Evolutionary conservation across 2,329 filamentous ascomycete genomes (phyloP).

Genomic region (Magnaporthiopsis incrustans): DNA sequence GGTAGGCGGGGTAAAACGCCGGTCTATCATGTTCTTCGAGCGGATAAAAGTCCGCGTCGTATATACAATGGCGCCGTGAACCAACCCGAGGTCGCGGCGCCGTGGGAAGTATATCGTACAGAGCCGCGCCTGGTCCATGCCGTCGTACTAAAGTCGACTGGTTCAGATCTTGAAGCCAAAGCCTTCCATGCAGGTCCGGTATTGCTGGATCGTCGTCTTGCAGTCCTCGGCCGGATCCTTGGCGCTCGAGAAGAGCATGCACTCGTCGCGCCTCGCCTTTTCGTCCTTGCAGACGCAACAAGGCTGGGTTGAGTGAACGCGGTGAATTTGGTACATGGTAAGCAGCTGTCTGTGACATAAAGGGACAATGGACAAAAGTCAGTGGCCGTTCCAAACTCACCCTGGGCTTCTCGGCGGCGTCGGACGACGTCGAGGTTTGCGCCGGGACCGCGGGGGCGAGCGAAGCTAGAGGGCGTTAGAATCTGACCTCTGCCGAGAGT

Average conservation of each 20-base stretch:
- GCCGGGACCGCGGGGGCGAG: constrained; percentile 6
- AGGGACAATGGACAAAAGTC: background rate
- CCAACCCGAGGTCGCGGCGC: background rate
- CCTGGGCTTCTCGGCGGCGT: constrained; percentile 33
- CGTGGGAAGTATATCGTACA: background rate
- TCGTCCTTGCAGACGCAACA: constrained; percentile 98
- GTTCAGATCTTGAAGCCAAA: constrained; percentile 72
- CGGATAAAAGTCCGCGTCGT: background rate
- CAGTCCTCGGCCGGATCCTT: constrained; percentile 80
- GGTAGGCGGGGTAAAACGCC: background rate
- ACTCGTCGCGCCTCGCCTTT: constrained; percentile 88
- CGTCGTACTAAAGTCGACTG: background rate
- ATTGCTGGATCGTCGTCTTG: constrained; percentile 72
- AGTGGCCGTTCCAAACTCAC: constrained; percentile 18
- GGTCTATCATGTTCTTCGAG: constrained; percentile 1
- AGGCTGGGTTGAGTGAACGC: constrained; percentile 51
- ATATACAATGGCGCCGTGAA: background rate
- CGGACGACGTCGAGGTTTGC: constrained; percentile 10
- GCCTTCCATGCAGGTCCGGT: constrained; percentile 85
- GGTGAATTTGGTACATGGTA: background rate
- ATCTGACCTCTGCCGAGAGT: background rate
- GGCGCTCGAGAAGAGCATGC: constrained; percentile 92
- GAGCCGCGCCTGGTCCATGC: background rate
- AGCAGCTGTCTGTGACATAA: background rate
- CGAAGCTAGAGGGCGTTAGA: constrained; percentile 5